These are phyloP conservation scores for Kodamaea kaohsiungensis DNA, from an alignment of 805 yeast genomes.

Conservation along the genomic window DNA sequence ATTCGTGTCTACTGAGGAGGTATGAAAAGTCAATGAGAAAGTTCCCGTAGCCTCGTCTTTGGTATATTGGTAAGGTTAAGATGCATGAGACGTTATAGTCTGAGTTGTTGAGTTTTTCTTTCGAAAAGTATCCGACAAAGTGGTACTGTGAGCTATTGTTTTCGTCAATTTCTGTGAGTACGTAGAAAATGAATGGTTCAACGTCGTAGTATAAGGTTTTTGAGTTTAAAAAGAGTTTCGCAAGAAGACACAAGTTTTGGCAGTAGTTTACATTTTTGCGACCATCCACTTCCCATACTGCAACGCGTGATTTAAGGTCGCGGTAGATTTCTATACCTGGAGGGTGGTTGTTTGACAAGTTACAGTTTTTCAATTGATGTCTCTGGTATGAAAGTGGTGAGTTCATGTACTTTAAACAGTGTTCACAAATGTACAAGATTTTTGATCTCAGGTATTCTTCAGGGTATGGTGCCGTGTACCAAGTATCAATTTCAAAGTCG, in stretches of 20 bases:
- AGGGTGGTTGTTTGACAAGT: slow-evolving; percentile 56
- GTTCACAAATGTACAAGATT: slow-evolving; percentile 76
- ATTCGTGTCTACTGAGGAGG: slow-evolving; percentile 70
- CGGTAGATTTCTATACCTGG: slow-evolving; percentile 51
- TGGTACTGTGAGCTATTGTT: slow-evolving; percentile 50
- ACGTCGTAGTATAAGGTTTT: slow-evolving; percentile 93
- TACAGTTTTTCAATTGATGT: slow-evolving; percentile 73
- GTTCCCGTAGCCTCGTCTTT: slow-evolving; percentile 86
- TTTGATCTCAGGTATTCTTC: slow-evolving; percentile 69
- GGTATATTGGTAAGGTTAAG: slow-evolving; percentile 83
- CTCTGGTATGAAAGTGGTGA: slow-evolving; percentile 67
- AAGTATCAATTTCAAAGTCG: slow-evolving; percentile 74
- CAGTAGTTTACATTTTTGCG: slow-evolving; percentile 78
- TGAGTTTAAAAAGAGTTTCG: slow-evolving; percentile 85
- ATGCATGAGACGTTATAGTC: slow-evolving; percentile 89
- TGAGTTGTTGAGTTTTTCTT: slow-evolving; percentile 74
- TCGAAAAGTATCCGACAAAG: slow-evolving; percentile 93
- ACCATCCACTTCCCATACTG: slow-evolving; percentile 68
- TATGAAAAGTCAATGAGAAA: slow-evolving; percentile 89
- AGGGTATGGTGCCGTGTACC: slow-evolving; percentile 95
- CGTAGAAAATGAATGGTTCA: slow-evolving; percentile 90
- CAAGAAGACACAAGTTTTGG: slow-evolving; percentile 85
- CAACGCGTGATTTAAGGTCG: slow-evolving; percentile 28
- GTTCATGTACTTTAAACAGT: slow-evolving; percentile 76
- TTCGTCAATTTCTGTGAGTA: slow-evolving; percentile 68